These are phyloP conservation scores for Ascochyta rabiei DNA, from an alignment of 2,329 filamentous ascomycete genomes.

Conservation along the genomic window DNA sequence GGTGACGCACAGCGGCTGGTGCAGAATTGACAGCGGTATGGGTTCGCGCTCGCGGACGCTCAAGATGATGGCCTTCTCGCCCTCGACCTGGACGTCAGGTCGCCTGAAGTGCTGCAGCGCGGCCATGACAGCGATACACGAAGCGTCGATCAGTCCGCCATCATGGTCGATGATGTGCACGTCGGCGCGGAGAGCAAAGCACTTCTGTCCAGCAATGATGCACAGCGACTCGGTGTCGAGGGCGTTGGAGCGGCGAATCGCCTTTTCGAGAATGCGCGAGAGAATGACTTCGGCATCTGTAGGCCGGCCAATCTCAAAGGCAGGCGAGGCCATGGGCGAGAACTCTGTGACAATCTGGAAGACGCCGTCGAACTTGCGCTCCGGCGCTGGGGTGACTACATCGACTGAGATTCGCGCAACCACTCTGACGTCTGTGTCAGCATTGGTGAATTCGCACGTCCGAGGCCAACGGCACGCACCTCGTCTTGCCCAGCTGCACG, in stretches of 20 bases:
- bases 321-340: slow-evolving; percentile 87
- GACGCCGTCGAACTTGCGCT: slow-evolving; percentile 93
- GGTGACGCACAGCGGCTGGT: slow-evolving; percentile 89
- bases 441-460: background rate
- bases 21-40: slow-evolving; percentile 86
- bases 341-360: slow-evolving; percentile 93
- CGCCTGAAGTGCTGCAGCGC: slow-evolving; percentile 89
- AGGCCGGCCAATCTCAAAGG: slow-evolving; percentile 83
- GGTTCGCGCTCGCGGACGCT: slow-evolving; percentile 85
- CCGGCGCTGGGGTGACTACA: slow-evolving; percentile 81
- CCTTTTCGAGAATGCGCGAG: slow-evolving; percentile 89
- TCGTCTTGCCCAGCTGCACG: slow-evolving; percentile 87
- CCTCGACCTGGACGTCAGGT: slow-evolving; percentile 85
- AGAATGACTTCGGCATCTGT: slow-evolving; percentile 85
- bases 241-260: slow-evolving; percentile 87
- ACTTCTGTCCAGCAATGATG: slow-evolving; percentile 86
- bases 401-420: slow-evolving; percentile 86
- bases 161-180: slow-evolving; percentile 91
- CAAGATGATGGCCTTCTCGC: slow-evolving; percentile 83
- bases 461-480: slow-evolving; percentile 56
- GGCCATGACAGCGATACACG: slow-evolving; percentile 85
- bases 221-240: slow-evolving; percentile 96
- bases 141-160: slow-evolving; percentile 84
- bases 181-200: slow-evolving; percentile 89
- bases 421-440: slow-evolving; percentile 62